Base-by-base conservation (phyloP, 495 filamentous ascomycete genomes). In the Tuber melanosporum region DNA sequence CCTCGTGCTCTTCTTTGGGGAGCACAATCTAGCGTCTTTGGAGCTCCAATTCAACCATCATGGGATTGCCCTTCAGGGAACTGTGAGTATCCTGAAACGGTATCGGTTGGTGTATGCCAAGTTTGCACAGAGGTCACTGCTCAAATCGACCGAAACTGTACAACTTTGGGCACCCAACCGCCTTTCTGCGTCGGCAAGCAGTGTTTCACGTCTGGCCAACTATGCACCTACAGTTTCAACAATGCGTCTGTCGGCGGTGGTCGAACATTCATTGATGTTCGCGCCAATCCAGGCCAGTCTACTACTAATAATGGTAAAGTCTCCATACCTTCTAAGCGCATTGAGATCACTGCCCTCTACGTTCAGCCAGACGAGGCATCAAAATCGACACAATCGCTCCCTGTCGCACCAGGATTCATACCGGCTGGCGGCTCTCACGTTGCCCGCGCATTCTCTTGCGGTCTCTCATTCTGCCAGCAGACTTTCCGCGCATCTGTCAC, bases 171-270 rank as follows among this genome's bases (percentile, higher is more conserved):
- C 5, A 2, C 15, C 0, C 42, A 42, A 19, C 73, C 70, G 41
- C 8, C 26, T 0, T 75, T 73, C 74, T 82, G 81, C 47, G 36
- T 15, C 5, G 42, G 74, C 39, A 66, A 8, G 10, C 39, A n/a
- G 5, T 82, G 81, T 77, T 82, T 74, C 76, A 79, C 77, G 12
- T 41, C 72, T 42, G 81, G 81, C 1, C 80, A 82, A 70, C 42
- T 82, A 42, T 82, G 81, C 75, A 82, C 71, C 39, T 82, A 82
- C 71, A 39, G 45, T 8, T 73, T 69, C 36, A 79, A 79, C 17
- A 73, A 57, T 69, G 82, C 80, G 12, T 47, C 74, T 8, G 81
- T 69, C 9, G 81, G 81, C 52, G 74, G 72, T 22, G 75, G 74
- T 7, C 70, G 20, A 12, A 78, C 76, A 12, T 82, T 82, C 77